Base-by-base conservation (phyloP, 1,284 basidiomycete species). In the Cryptococcus maquisensis region DNA sequence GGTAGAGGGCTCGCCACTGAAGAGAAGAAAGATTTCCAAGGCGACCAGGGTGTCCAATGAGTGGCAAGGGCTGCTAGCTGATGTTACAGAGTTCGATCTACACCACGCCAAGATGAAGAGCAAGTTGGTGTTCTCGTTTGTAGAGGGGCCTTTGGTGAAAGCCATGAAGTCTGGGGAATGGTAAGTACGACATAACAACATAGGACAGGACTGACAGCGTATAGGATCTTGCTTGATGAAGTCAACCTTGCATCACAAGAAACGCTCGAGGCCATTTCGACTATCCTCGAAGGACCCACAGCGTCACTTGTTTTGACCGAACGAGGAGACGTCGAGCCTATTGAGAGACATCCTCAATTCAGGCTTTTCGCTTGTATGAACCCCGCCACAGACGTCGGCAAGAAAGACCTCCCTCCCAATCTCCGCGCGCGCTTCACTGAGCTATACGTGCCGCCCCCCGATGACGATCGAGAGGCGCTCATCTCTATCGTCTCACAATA, bases 361-460 rank as follows among this genome's bases (percentile, higher is more conserved):
- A 87, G 95, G 24, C 79, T 98, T 8, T 98, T 98, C 68, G 94
- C 93, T 2, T 99, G 96, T 73, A 99, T 99, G 96, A 99, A 99
- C 70, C 96, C 96, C 2, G 96, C 96, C 0, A 98, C 95, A 2
- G 96, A 99, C 63, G 90, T 98, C 20, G 96, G 96, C 51, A 99
- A 98, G 80, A 95, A 93, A 68, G 95, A 98, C 66, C 84, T 99
- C 1, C 90, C 92, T 10, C 85, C 88, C 0, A 88, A 88, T 63
- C 87, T 98, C 45, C 86, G 95, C 36, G 85, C 87, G 7, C 85
- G 90, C 32, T 98, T 98, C 78, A 98, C 93, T 2, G 96, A 98
- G 75, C 84, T 98, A 49, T 94, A 95, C 68, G 94, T 98, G 3
- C 85, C 88, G 13, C 84, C 95, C 13, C 95, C 96, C 1, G 96